Evolutionary conservation across 805 yeast genomes (phyloP).

Genomic region (Metschnikowia reukaufii): DNA sequence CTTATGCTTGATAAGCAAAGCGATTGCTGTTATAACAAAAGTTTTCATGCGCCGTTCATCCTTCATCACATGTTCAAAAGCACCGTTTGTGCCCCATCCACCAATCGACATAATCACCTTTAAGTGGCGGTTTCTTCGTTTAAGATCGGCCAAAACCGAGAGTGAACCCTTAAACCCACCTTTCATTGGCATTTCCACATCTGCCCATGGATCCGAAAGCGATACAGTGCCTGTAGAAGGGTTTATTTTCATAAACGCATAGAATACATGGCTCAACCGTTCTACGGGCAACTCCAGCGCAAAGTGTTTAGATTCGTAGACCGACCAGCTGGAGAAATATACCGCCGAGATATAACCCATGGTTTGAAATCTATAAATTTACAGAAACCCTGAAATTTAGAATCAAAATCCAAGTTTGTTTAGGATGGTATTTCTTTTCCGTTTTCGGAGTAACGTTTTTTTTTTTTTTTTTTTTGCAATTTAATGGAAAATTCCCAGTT

Average conservation of each 20-base stretch:
- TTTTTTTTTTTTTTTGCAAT: too few relatives aligned
- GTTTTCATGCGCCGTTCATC: constrained; percentile 27
- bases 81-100: constrained; percentile 61
- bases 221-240: constrained; percentile 50
- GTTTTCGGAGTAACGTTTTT: too few relatives aligned
- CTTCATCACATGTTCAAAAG: constrained; percentile 29
- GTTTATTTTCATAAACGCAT: constrained; percentile 71
- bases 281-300: constrained; percentile 63
- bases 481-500: not conserved
- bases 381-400: too few relatives aligned
- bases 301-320: constrained; percentile 43
- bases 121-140: constrained; percentile 39
- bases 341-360: constrained; percentile 16
- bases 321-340: constrained; percentile 54
- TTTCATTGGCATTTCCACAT: constrained; percentile 42
- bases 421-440: too few relatives aligned
- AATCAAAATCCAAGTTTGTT: not conserved
- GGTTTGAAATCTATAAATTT: too few relatives aligned
- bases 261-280: constrained; percentile 65
- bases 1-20: constrained; percentile 51
- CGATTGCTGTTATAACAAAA: constrained; percentile 53
- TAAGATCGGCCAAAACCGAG: constrained; percentile 43
- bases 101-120: constrained; percentile 77
- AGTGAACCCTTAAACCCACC: constrained; percentile 32
- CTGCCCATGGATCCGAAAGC: constrained; percentile 68